Evolutionary conservation across 225 moss, liverwort and hornwort genomes (phyloP).

Genomic region (Physcomitrellopsis africana): DNA sequence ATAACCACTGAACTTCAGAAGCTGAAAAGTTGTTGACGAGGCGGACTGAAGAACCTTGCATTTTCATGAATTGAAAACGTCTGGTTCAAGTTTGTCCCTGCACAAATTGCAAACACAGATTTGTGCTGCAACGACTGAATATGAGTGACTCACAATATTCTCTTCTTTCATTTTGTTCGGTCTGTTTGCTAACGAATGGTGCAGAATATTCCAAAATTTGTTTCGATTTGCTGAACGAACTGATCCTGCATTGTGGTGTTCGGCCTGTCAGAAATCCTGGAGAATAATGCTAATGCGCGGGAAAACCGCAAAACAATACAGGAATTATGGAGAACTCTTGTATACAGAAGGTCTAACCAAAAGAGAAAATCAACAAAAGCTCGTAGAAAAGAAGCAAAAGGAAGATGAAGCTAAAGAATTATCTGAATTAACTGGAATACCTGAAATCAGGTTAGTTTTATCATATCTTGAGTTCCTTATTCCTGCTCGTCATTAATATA

Average conservation of each 20-base stretch:
- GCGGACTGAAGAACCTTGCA: background rate
- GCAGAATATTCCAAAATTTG: background rate
- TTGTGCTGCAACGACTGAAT: background rate
- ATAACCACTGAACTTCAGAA: background rate
- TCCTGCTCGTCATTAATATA: background rate
- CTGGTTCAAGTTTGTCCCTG: background rate
- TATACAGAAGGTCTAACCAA: slow-evolving; percentile 79
- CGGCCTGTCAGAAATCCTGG: slow-evolving; percentile 73
- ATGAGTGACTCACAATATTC: background rate
- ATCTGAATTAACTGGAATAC: slow-evolving; percentile 73
- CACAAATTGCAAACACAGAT: slow-evolving; percentile 3
- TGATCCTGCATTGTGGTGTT: slow-evolving; percentile 11
- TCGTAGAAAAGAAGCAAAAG: slow-evolving; percentile 64
- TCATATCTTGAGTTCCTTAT: background rate
- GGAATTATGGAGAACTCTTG: slow-evolving; percentile 88
- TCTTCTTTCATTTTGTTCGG: background rate
- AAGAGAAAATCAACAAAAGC: slow-evolving; percentile 63
- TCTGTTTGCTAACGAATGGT: background rate
- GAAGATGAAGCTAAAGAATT: slow-evolving; percentile 79
- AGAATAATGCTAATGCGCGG: slow-evolving; percentile 87
- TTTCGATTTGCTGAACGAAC: background rate
- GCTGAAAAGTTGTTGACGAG: background rate
- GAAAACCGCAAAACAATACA: slow-evolving; percentile 81
- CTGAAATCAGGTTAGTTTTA: slow-evolving; percentile 72
- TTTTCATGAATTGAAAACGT: background rate